phyloP scores from a whole-genome alignment of 768 basidiomycete species.

The Mycena chlorophos region DNA sequence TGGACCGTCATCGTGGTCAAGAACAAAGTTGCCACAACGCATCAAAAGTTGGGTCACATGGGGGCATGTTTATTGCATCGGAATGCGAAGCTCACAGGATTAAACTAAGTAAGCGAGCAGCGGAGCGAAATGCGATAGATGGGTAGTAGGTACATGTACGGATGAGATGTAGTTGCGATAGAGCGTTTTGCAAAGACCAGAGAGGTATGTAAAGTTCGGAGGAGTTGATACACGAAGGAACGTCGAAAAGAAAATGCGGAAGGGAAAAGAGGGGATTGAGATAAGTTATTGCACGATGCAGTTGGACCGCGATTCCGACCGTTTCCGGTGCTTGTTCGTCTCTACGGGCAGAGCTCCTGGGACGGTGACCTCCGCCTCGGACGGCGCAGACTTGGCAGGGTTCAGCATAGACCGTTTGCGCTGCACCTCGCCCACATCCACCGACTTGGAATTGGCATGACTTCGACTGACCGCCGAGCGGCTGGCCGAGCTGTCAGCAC shows the following conservation, averaged over 20 bases:
- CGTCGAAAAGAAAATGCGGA: neutral
- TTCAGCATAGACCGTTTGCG: constrained; percentile 35
- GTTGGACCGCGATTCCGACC: constrained; percentile 42
- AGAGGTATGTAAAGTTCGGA: constrained; percentile 1
- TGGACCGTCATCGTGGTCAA: too few relatives aligned
- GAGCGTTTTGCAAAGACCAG: neutral
- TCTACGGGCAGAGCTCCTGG: constrained; percentile 40
- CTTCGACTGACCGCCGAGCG: constrained; percentile 37
- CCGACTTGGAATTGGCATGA: constrained; percentile 34
- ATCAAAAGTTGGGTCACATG: neutral
- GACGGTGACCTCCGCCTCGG: constrained; percentile 32
- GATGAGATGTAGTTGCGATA: neutral
- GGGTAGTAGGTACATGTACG: neutral
- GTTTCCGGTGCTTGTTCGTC: constrained; percentile 37
- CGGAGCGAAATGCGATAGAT: neutral
- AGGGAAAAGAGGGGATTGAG: neutral
- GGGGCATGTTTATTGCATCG: neutral
- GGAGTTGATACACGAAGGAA: neutral
- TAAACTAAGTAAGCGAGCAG: constrained; percentile 4
- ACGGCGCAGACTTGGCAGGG: constrained; percentile 34
- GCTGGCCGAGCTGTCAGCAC: constrained; percentile 53
- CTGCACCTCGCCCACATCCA: constrained; percentile 27
- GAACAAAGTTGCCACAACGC: too few relatives aligned
- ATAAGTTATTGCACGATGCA: constrained; percentile 49
- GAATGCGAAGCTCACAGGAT: neutral